Evolutionary conservation across 148 eudicot genomes (phyloP), one percentile per base, ranked within the genome.

Genomic region (Limonium bicolor): DNA sequence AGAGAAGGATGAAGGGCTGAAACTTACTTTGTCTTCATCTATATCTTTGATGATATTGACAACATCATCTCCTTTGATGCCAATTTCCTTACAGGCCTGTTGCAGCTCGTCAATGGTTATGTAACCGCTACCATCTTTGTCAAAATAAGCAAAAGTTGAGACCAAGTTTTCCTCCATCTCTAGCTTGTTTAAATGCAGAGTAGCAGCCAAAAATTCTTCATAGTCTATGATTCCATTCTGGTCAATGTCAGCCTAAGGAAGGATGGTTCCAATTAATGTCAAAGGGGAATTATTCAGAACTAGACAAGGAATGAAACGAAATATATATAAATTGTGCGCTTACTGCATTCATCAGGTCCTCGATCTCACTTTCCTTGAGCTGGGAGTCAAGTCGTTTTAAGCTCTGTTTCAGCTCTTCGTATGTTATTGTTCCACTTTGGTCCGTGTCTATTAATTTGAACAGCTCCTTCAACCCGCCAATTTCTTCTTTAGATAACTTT

Each of bases 191-290:
- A 76, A 36, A 62, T 84, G 95, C 53, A 84, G 38, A 13, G 95
- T 84, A 25, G 88, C 95, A 37, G 95, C 85, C 17, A 84, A 48
- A 49, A 84, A 84, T 52, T 84, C 95, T 19, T 85, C 76, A 40
- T 84, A 84, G 58, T 84, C 95, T 21, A 84, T 65, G 29, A 80
- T 71, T 44, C 95, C 95, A 53, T 51, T 84, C 61, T 73, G 77
- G 64, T 84, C 85, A 4, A 80, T 63, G 63, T 84, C 95, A 57
- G 95, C 95, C 95, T 84, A 71, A 36, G n/a, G n/a, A n/a, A n/a
- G n/a, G n/a, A n/a, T n/a, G n/a, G n/a, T n/a, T n/a, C n/a, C n/a
- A n/a, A n/a, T n/a, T n/a, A n/a, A n/a, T n/a, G n/a, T n/a, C n/a
- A n/a, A n/a, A n/a, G n/a, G n/a, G n/a, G n/a, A n/a, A n/a, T n/a